Evolutionary conservation across 73 alveolate genomes (phyloP).

Genomic region (Paramecium pentaurelia): DNA sequence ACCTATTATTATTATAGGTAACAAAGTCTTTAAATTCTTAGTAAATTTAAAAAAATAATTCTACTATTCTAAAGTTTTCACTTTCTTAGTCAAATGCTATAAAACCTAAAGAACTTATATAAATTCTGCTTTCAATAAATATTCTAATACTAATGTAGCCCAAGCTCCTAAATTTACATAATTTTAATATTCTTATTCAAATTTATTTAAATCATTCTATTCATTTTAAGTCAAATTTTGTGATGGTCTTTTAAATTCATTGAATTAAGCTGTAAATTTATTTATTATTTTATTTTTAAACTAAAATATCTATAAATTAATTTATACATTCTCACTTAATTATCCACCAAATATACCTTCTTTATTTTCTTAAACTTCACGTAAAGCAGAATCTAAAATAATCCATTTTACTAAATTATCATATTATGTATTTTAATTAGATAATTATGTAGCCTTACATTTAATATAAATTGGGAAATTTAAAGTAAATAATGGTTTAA

Average conservation of each 20-base stretch:
- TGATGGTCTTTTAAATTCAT: conserved; percentile 36
- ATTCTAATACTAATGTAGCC: neutral
- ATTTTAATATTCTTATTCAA: neutral
- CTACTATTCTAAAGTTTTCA: neutral
- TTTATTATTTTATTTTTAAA: conserved; percentile 11
- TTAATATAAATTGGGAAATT: neutral
- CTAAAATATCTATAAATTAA: neutral
- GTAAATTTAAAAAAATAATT: neutral
- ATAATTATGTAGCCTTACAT: neutral
- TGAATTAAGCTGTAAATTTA: neutral
- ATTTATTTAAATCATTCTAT: neutral
- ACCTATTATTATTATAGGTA: neutral
- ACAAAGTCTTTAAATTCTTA: neutral
- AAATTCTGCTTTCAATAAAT: neutral
- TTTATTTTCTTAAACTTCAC: conserved; percentile 19
- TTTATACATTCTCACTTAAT: neutral
- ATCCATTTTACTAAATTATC: conserved; percentile 53
- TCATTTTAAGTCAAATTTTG: neutral
- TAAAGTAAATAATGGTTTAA: neutral
- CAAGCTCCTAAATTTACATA: neutral
- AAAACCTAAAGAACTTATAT: neutral
- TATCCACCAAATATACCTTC: neutral
- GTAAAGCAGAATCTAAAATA: conserved; percentile 40
- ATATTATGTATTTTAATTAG: neutral
- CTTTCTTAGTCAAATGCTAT: neutral